Evolutionary conservation across 23 red algal species (phyloP).

Genomic region (Cyanidiococcus yangmingshanensis): DNA sequence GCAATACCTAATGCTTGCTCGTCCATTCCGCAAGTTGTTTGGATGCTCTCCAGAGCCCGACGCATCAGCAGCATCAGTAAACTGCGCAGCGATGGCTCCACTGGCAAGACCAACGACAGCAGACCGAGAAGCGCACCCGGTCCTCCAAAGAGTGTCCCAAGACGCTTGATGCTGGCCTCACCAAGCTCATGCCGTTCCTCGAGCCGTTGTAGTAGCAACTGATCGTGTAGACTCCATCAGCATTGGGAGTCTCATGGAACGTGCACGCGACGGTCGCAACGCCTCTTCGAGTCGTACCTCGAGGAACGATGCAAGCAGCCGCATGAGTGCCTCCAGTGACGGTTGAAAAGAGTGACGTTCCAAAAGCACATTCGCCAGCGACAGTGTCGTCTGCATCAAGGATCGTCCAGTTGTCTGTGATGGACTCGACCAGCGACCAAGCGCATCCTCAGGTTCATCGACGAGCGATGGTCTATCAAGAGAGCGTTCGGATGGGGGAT

Average conservation of each 20-base stretch:
- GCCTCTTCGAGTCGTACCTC: no score
- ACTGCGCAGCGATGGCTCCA: background rate
- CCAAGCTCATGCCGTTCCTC: background rate
- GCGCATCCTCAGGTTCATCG: no score
- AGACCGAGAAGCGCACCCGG: background rate
- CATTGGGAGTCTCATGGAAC: no score
- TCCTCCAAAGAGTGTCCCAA: background rate
- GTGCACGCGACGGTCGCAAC: no score
- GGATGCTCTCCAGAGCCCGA: background rate
- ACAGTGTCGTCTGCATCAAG: no score
- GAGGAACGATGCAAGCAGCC: no score
- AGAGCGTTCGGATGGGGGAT: no score
- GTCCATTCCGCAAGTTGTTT: background rate
- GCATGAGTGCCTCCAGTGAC: background rate
- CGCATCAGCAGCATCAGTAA: background rate
- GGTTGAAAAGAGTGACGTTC: background rate
- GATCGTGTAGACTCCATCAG: no score
- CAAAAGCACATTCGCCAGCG: no score
- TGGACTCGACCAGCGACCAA: no score
- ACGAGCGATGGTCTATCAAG: no score
- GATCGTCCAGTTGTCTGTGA: no score
- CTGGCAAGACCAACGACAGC: background rate
- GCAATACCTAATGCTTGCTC: background rate
- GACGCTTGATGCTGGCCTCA: background rate
- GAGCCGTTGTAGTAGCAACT: background rate